Conservation (phyloP, 2,329 filamentous ascomycete species). For the Thielaviopsis ethacetica region DNA sequence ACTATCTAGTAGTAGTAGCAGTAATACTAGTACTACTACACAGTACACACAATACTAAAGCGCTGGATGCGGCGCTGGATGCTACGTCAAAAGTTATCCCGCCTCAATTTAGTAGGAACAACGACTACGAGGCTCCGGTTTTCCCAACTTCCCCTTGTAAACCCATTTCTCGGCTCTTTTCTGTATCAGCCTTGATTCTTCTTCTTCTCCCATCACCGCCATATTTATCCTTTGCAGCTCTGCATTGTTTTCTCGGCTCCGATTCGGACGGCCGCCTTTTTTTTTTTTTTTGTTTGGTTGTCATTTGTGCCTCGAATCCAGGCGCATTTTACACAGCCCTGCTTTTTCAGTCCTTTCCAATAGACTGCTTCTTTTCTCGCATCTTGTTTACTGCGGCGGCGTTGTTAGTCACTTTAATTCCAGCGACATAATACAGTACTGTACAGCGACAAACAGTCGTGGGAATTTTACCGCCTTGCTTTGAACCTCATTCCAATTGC, state of each 20-base stretch:
- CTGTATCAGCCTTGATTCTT: neutral
- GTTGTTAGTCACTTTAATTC: neutral
- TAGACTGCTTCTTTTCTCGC: neutral
- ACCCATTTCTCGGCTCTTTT: neutral
- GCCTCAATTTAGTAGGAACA: neutral
- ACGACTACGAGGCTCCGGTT: constrained; percentile 2
- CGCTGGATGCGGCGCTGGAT: too few relatives aligned
- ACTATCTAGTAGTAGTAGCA: too few relatives aligned
- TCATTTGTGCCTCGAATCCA: neutral
- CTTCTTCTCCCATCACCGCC: neutral
- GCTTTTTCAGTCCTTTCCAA: neutral
- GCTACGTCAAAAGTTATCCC: too few relatives aligned
- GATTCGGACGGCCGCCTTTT: neutral
- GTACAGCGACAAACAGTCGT: neutral
- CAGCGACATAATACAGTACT: neutral
- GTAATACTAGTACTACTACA: too few relatives aligned
- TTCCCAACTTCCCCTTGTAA: neutral
- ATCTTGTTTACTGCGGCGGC: neutral
- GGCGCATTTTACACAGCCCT: neutral
- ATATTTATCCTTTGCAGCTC: neutral
- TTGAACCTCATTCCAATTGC: neutral
- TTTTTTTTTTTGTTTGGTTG: neutral
- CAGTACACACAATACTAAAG: too few relatives aligned
- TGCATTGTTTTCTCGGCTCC: neutral
- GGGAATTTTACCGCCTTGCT: neutral